Base-by-base conservation (phyloP, 176 grass and related monocot species). In the Canna indica region DNA sequence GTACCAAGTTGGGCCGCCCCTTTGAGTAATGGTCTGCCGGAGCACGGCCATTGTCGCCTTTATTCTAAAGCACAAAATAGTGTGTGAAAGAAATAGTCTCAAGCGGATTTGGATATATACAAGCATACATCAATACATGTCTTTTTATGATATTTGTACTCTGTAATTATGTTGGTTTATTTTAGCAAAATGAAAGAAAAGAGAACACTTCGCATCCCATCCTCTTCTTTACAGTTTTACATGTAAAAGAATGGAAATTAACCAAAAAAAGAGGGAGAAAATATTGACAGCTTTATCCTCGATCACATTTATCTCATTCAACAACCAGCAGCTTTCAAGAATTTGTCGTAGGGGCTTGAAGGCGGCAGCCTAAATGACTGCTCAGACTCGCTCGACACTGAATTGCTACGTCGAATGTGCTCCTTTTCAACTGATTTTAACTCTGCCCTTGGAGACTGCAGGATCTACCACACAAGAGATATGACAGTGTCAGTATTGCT, bases 311-410 rank as follows among this genome's bases (percentile, higher is more conserved):
- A 18, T 16, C 20, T 50, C 20, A 50, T 50, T 18, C 87, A 93
- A 66, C 84, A 80, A 64, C 94, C 94, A 72, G 90, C 94, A 64
- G 94, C 94, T 85, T 90, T 93, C 73, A 99, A 72, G 73, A 99
- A 99, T 68, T 93, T 93, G 80, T 99, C 94, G 22, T 88, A 99
- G 5, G 94, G 94, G 75, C 89, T 99, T 33, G 94, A 80, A 47
- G 90, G 84, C 5, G 94, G 94, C 50, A 99, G 63, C 78, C 94
- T 83, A 69, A 99, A 90, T 5, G 90, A 99, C 41, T 69, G 81
- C 16, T 99, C 84, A 11, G 74, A 90, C 22, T 81, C 86, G 10
- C 86, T 90, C 9, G 90, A 82, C 47, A 75, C 41, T 12, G 90
- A 93, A 82, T 88, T 84, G 11, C 71, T 78, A 28, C 84, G 77